Evolutionary conservation across 176 grass and related monocot species (phyloP), one percentile per base, ranked within the genome.

Genomic region (Oryza longistaminata): DNA sequence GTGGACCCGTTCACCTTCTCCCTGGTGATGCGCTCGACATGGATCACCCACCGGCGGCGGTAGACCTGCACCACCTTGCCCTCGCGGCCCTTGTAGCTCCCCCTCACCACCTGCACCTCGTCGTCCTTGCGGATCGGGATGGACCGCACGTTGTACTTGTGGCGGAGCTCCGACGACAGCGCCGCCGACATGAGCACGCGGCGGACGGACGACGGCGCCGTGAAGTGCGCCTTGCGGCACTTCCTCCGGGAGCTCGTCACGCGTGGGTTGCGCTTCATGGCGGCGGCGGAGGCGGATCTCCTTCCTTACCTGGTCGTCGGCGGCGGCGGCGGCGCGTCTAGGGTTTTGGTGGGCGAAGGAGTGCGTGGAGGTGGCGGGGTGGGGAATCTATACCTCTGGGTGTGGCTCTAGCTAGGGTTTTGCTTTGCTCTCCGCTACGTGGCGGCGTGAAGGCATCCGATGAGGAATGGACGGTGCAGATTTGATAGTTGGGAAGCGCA

Each of bases 1-100:
- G 93, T 98, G 31, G 95, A 95, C 22, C 95, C 95, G 17, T 98
- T 98, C 40, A 98, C 95, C 87, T 98, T 98, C 93, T 98, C 95
- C 9, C 95, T 69, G 69, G 95, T 95, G 80, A 98, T 95, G 66
- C 95, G 60, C 95, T 98, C 95, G 19, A 98, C 80, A 79, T 98
- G 95, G 89, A 98, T 98, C 76, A 98, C 92, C 95, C 95, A 98
- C 75, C 92, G 94, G 82, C 91, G 91, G 84, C 93, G 93, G 89
- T 98, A 98, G 0, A 98, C 95, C 91, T 98, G 95, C 27, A 98
- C 95, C 35, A 98, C 92, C 86, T 98, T 98, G 7, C 95, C 95
- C 82, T 98, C 95, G 0, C 95, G 95, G 52, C 95, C 95, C 93
- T 95, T 98, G 95, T 48, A 98, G 80, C 81, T 93, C 68, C 95